A percentile compares a stretch with the other conserved stretches of the same genome.
These are phyloP conservation scores for Platanthera zijinensis DNA, from an alignment of 106 monocot species.

Conservation along the genomic window DNA sequence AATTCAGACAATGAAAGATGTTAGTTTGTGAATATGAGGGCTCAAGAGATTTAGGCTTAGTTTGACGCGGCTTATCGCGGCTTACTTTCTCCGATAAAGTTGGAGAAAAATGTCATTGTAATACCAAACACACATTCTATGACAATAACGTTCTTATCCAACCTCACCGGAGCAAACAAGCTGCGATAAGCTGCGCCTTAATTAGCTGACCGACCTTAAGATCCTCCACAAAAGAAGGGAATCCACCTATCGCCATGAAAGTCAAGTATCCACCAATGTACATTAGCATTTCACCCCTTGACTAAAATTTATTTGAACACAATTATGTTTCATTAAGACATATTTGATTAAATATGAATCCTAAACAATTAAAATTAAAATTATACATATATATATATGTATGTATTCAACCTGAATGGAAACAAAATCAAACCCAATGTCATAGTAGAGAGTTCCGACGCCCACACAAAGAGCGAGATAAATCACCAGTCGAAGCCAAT, in stretches of 20 bases:
- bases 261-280: slow-evolving; percentile 7
- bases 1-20: too few species aligned
- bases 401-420: slow-evolving; percentile 28
- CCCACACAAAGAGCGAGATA: slow-evolving; percentile 27
- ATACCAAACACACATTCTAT: too few species aligned
- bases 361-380: too few species aligned
- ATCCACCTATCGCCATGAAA: slow-evolving; percentile 23
- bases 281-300: slow-evolving; percentile 3
- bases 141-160: too few species aligned
- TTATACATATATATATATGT: too few species aligned
- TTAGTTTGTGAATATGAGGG: too few species aligned
- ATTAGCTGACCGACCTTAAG: slow-evolving; percentile 15
- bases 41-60: too few species aligned
- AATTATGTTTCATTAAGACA: not conserved
- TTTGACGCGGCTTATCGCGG: too few species aligned
- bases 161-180: too few species aligned
- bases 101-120: too few species aligned
- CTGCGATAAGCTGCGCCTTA: too few species aligned
- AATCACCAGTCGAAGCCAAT: slow-evolving; percentile 30
- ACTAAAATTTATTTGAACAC: not conserved
- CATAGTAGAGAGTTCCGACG: slow-evolving; percentile 28
- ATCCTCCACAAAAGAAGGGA: slow-evolving; percentile 21
- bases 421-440: slow-evolving; percentile 25
- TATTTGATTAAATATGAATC: not conserved
- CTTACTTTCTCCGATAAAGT: too few species aligned